A percentile compares a stretch with the other conserved stretches of the same genome.
phyloP scores from a whole-genome alignment of 2,329 filamentous ascomycete genomes.

The Dothistroma septosporum region DNA sequence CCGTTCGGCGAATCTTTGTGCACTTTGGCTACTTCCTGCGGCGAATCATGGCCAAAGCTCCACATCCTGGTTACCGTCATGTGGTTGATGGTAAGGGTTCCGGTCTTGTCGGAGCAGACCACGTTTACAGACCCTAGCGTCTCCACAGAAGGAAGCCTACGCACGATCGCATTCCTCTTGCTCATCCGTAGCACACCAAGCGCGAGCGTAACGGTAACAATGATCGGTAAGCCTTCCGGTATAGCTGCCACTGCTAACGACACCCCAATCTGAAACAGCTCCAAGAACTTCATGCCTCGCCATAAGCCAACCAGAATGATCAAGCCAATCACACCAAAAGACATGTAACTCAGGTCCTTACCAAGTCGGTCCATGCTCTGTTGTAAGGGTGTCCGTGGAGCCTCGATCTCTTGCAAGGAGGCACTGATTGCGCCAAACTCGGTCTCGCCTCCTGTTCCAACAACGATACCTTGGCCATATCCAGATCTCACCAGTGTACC shows the following conservation, averaged over 20 bases:
- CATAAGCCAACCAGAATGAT: slow-evolving; percentile 89
- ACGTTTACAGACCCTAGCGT: slow-evolving; percentile 98
- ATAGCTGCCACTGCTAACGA: slow-evolving; percentile 95
- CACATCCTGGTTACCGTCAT: slow-evolving; percentile 98
- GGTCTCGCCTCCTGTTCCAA: slow-evolving; percentile 87
- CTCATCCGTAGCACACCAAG: slow-evolving; percentile 96
- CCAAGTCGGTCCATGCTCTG: slow-evolving; percentile 97
- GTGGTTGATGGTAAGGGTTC: slow-evolving; percentile 93
- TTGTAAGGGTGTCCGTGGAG: slow-evolving; percentile 87
- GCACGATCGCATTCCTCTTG: slow-evolving; percentile 87
- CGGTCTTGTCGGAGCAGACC: slow-evolving; percentile 98
- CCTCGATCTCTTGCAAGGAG: slow-evolving; percentile 91
- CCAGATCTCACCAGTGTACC: slow-evolving; percentile 92
- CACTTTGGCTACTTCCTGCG: slow-evolving; percentile 54
- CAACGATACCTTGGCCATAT: slow-evolving; percentile 93
- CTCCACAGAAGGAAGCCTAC: slow-evolving; percentile 92
- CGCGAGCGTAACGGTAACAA: slow-evolving; percentile 93
- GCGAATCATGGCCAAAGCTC: slow-evolving; percentile 68
- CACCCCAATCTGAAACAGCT: slow-evolving; percentile 97
- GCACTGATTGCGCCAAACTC: slow-evolving; percentile 96
- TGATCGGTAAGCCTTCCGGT: slow-evolving; percentile 92
- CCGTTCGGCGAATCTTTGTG: slow-evolving; percentile 57
- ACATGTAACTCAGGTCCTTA: slow-evolving; percentile 93
- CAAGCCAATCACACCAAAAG: slow-evolving; percentile 87
- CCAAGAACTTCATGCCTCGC: slow-evolving; percentile 81